These are phyloP conservation scores for Geranomyces michiganensis DNA, from an alignment of 192 early-diverging fungal species.

Conservation along the genomic window DNA sequence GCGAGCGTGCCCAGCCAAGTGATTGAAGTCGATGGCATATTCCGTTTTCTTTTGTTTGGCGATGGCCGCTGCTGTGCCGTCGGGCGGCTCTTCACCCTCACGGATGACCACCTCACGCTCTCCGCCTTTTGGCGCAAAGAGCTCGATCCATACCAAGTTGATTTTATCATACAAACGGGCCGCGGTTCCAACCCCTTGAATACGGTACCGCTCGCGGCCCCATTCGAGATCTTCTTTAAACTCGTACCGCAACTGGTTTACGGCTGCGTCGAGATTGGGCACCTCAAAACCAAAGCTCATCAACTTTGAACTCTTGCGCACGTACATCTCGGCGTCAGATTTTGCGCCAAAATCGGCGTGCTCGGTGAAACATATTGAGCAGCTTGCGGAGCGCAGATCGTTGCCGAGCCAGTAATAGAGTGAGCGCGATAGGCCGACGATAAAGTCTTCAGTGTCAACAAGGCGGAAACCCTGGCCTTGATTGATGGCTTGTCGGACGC, in stretches of 20 bases:
- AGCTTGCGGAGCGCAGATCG: conserved; percentile 41
- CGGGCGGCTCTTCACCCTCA: not conserved
- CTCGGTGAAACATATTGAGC: conserved; percentile 53
- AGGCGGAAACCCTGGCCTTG: conserved; percentile 50
- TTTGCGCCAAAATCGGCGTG: conserved; percentile 40
- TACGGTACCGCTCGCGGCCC: conserved; percentile 34
- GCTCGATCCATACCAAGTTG: conserved; percentile 45
- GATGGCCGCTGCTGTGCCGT: conserved; percentile 3
- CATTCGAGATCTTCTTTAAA: conserved; percentile 42
- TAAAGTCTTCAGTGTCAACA: conserved; percentile 56
- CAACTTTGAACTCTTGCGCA: conserved; percentile 5
- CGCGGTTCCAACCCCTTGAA: conserved; percentile 40
- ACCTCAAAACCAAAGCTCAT: conserved; percentile 51
- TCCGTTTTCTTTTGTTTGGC: not conserved
- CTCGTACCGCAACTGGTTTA: conserved; percentile 50
- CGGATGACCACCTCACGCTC: not conserved
- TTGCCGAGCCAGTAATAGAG: conserved; percentile 58
- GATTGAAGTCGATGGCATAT: conserved; percentile 42
- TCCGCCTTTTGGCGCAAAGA: conserved; percentile 35
- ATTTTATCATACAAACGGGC: conserved; percentile 42
- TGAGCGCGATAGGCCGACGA: conserved; percentile 47
- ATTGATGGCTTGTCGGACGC: conserved; percentile 32
- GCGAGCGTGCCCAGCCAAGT: conserved; percentile 40
- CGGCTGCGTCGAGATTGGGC: conserved; percentile 46
- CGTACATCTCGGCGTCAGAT: not conserved